phyloP scores from a whole-genome alignment of 345 rosid genomes.

The Eucalyptus cloeziana region DNA sequence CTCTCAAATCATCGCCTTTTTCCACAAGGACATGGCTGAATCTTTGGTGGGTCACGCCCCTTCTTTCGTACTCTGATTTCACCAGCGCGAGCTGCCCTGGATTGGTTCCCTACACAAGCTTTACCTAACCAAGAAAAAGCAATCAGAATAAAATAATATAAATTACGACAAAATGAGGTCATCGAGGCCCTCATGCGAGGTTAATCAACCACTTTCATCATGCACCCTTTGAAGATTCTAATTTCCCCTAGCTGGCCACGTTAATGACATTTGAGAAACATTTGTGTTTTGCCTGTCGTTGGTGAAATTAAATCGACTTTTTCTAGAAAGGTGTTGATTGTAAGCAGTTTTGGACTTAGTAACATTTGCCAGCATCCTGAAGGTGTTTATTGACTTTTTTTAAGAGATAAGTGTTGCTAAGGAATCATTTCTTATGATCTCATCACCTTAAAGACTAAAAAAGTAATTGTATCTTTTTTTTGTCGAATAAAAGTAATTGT shows the following conservation, averaged over 20 bases:
- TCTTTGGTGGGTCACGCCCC: background rate
- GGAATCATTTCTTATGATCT: background rate
- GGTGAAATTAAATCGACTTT: background rate
- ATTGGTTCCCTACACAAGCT: background rate
- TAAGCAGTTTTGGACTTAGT: background rate
- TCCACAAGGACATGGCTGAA: background rate
- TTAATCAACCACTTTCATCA: background rate
- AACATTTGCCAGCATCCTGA: background rate
- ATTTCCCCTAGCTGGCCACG: background rate
- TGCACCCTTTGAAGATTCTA: background rate
- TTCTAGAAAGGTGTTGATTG: background rate
- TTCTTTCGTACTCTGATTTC: background rate
- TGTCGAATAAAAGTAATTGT: background rate
- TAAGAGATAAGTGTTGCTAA: background rate
- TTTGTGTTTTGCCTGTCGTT: background rate
- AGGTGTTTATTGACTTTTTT: background rate
- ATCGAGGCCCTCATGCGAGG: background rate
- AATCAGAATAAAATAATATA: background rate
- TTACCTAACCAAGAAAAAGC: background rate
- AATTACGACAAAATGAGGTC: background rate
- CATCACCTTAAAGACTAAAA: background rate
- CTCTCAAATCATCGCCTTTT: background rate
- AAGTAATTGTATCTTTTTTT: background rate
- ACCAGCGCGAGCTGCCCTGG: background rate
- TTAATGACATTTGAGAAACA: background rate